Conservation (phyloP, 2,329 filamentous ascomycete genomes). For the Talaromyces marneffei region DNA sequence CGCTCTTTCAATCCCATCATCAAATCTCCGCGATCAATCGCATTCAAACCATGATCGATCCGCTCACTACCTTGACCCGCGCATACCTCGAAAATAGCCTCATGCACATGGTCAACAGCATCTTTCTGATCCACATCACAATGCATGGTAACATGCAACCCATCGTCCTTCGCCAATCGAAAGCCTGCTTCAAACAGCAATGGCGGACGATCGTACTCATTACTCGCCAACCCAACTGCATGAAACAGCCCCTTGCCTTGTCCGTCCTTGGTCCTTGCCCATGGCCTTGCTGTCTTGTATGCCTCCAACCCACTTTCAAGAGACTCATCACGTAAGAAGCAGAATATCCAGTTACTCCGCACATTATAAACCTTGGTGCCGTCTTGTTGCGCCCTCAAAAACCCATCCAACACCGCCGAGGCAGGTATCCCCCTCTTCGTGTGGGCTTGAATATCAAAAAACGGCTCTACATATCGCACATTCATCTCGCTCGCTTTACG, state of each 20-base stretch:
- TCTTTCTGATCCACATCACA: constrained; percentile 50
- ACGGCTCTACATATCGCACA: constrained; percentile 38
- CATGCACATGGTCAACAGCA: constrained; percentile 40
- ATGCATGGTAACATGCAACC: constrained; percentile 42
- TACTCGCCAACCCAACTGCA: constrained; percentile 45
- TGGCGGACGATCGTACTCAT: constrained; percentile 44
- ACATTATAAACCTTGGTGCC: constrained; percentile 25
- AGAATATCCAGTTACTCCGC: constrained; percentile 37
- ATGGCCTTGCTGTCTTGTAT: constrained; percentile 37
- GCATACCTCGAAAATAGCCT: constrained; percentile 31
- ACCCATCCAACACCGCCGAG: constrained; percentile 31
- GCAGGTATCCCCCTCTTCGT: constrained; percentile 33
- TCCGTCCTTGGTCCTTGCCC: constrained; percentile 15
- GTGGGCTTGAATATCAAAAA: constrained; percentile 43
- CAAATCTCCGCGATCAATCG: constrained; percentile 30
- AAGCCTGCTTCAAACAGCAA: constrained; percentile 41
- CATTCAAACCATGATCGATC: constrained; percentile 42
- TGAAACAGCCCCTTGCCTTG: constrained; percentile 38
- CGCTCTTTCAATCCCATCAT: constrained; percentile 28
- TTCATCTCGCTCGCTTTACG: constrained; percentile 30
- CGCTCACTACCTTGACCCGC: constrained; percentile 28
- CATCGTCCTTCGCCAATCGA: constrained; percentile 18
- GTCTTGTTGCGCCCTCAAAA: constrained; percentile 30
- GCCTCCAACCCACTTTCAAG: constrained; percentile 35
- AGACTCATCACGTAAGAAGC: constrained; percentile 40